Conservation (phyloP, 2,329 filamentous ascomycete genomes). For the Phialophora expanda region DNA sequence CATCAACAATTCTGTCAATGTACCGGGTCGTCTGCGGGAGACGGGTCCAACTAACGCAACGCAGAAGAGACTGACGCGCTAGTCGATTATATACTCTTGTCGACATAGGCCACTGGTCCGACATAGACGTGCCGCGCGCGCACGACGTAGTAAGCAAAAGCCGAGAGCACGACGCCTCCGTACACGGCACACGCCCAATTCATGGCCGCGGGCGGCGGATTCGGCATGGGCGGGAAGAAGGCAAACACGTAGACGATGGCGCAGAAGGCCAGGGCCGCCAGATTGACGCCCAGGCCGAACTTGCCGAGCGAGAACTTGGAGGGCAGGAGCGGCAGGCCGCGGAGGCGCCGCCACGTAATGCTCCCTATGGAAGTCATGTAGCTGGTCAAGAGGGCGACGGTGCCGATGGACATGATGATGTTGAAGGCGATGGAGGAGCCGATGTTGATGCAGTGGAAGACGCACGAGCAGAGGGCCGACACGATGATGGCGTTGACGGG, state of each 20-base stretch:
- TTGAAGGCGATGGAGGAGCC: constrained; percentile 58
- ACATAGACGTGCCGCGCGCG: constrained; percentile 39
- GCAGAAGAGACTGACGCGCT: not conserved
- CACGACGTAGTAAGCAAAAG: constrained; percentile 38
- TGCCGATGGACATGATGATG: constrained; percentile 57
- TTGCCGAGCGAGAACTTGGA: constrained; percentile 47
- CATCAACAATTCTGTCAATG: too few species aligned
- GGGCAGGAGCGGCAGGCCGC: constrained; percentile 43
- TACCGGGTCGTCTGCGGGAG: too few species aligned
- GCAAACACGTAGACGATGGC: constrained; percentile 35
- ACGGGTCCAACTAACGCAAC: too few species aligned
- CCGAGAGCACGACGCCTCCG: constrained; percentile 37
- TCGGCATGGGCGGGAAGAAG: constrained; percentile 42
- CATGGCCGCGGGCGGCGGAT: constrained; percentile 33
- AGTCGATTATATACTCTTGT: constrained; percentile 24
- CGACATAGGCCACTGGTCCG: constrained; percentile 42
- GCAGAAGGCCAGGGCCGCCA: constrained; percentile 40
- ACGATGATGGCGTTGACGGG: constrained; percentile 49
- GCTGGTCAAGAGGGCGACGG: constrained; percentile 55
- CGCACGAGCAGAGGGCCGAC: constrained; percentile 52
- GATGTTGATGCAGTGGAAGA: constrained; percentile 58
- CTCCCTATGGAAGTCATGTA: constrained; percentile 55
- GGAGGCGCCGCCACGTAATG: constrained; percentile 45
- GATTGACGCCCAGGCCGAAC: constrained; percentile 48
- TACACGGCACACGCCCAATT: constrained; percentile 43